These are phyloP conservation scores for Lipomyces japonicus DNA, from an alignment of 805 yeast species.

Conservation along the genomic window DNA sequence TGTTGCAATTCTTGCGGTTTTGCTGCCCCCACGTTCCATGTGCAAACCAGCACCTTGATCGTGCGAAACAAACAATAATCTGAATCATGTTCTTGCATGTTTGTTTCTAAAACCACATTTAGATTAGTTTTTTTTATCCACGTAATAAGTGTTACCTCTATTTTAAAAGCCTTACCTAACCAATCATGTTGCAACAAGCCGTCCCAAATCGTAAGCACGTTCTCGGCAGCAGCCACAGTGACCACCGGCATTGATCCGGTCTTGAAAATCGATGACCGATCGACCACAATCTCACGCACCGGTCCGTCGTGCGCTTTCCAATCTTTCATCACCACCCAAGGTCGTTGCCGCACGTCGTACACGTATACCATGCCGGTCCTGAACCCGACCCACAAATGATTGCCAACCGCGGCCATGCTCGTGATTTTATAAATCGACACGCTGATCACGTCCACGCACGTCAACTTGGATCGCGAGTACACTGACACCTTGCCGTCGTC, in stretches of 20 bases:
- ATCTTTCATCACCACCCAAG: constrained; percentile 38
- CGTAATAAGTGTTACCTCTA: not conserved
- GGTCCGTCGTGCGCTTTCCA: constrained; percentile 41
- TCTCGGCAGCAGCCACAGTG: constrained; percentile 30
- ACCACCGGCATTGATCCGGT: constrained; percentile 31
- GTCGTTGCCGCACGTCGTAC: constrained; percentile 33
- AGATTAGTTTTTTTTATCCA: too few relatives aligned
- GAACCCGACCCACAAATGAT: constrained; percentile 40
- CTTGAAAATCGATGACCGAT: constrained; percentile 24
- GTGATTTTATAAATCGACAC: constrained; percentile 34
- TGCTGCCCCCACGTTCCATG: constrained; percentile 45
- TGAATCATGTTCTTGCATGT: constrained; percentile 32
- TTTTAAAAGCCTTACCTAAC: constrained; percentile 29
- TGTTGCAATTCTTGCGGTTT: constrained; percentile 35
- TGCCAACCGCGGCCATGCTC: constrained; percentile 33
- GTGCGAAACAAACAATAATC: constrained; percentile 33
- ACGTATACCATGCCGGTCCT: constrained; percentile 40
- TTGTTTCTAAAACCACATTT: constrained; percentile 30
- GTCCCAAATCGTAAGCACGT: constrained; percentile 36
- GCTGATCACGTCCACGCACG: constrained; percentile 35
- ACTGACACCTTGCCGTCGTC: constrained; percentile 41
- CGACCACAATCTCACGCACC: constrained; percentile 24
- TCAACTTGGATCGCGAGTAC: constrained; percentile 29
- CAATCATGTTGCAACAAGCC: constrained; percentile 37
- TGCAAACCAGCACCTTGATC: constrained; percentile 36